These are phyloP conservation scores for Rhizophagus sp. DNA, from an alignment of 192 early-diverging fungal genomes.

Conservation along the genomic window DNA sequence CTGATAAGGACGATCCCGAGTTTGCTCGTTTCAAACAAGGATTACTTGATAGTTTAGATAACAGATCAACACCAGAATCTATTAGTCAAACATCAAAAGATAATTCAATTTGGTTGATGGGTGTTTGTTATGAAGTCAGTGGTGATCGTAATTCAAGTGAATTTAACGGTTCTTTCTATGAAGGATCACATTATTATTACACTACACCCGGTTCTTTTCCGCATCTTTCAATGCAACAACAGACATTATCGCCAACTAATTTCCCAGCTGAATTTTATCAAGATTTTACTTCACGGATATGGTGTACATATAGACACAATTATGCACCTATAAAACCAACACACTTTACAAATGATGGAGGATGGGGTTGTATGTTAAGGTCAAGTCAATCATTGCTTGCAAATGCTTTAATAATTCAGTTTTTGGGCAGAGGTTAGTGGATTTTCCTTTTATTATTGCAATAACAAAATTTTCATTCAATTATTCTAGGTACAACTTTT, in stretches of 20 bases:
- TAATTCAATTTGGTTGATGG: constrained; percentile 37
- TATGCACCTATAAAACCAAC: constrained; percentile 83
- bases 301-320: constrained; percentile 91
- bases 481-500: background rate
- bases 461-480: background rate
- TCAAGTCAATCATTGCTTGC: constrained; percentile 92
- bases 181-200: constrained; percentile 7
- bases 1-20: constrained; percentile 23
- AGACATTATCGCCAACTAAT: background rate
- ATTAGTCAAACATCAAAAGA: background rate
- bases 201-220: constrained; percentile 24
- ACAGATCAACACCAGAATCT: background rate
- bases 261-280: constrained; percentile 55
- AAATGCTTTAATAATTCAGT: constrained; percentile 74
- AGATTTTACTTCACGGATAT: constrained; percentile 84
- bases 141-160: constrained; percentile 17
- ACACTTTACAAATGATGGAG: constrained; percentile 80
- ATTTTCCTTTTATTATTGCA: constrained; percentile 19
- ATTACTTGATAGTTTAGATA: constrained; percentile 15
- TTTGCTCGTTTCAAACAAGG: constrained; percentile 9
- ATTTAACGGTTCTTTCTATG: background rate
- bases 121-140: constrained; percentile 34
- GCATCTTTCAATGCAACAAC: constrained; percentile 12
- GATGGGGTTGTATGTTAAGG: constrained; percentile 98
- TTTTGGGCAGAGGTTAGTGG: constrained; percentile 72